These are phyloP conservation scores for Grifola frondosa DNA, from an alignment of 1,284 basidiomycete species.

Conservation along the genomic window DNA sequence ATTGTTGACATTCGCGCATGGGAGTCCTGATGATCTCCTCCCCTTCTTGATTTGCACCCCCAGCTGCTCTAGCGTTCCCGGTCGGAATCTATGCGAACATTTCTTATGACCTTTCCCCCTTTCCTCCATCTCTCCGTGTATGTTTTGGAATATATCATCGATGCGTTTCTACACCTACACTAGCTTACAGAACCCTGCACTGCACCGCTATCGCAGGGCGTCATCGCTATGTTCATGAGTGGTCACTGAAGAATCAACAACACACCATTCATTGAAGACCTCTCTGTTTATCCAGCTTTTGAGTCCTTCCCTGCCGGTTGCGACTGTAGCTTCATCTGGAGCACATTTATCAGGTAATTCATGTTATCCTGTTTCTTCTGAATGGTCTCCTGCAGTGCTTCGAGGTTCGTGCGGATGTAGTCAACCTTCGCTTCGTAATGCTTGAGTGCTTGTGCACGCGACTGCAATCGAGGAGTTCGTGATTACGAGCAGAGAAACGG, in stretches of 20 bases:
- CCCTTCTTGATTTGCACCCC: no score
- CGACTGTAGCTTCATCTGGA: slow-evolving; percentile 75
- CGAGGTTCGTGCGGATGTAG: slow-evolving; percentile 78
- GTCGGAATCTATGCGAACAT: slow-evolving; percentile 17
- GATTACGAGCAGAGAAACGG: not conserved
- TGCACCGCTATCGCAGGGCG: no score
- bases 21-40: no score
- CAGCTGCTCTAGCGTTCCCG: no score
- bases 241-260: not conserved
- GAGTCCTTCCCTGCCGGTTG: slow-evolving; percentile 31
- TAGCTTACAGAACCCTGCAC: slow-evolving; percentile 10
- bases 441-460: slow-evolving; percentile 72
- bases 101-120: slow-evolving; percentile 5
- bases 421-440: slow-evolving; percentile 79
- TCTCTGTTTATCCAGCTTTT: slow-evolving; percentile 19
- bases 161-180: slow-evolving; percentile 13
- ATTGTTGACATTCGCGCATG: no score
- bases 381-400: slow-evolving; percentile 82
- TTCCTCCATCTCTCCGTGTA: not conserved
- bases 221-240: not conserved
- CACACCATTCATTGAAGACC: not conserved
- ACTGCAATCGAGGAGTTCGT: slow-evolving; percentile 43
- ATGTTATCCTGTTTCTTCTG: slow-evolving; percentile 89
- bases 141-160: slow-evolving; percentile 2
- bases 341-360: slow-evolving; percentile 67